Conservation (phyloP, 2,329 filamentous ascomycete genomes). For the Truncatella angustata region DNA sequence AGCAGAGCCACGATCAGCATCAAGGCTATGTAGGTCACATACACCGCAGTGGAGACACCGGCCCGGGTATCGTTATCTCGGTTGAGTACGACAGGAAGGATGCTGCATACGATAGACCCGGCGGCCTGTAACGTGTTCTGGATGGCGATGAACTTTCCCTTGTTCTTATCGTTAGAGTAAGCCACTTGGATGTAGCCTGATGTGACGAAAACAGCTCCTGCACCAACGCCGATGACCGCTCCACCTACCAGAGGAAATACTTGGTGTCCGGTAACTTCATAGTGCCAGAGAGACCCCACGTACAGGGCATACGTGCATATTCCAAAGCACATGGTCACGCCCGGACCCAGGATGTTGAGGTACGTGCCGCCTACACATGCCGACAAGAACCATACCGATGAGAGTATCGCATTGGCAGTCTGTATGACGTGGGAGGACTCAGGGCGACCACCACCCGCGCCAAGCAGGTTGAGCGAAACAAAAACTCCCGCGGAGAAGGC, state of each 20-base stretch:
- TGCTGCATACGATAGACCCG: slow-evolving; percentile 23
- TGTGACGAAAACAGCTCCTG: slow-evolving; percentile 28
- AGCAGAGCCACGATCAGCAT: slow-evolving; percentile 14
- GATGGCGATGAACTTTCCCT: slow-evolving; percentile 27
- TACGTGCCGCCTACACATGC: slow-evolving; percentile 25
- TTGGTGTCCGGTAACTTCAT: slow-evolving; percentile 20
- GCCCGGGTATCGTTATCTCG: slow-evolving; percentile 13
- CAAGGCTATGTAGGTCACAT: slow-evolving; percentile 24
- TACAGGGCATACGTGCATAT: slow-evolving; percentile 22
- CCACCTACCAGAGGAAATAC: slow-evolving; percentile 23
- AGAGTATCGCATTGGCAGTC: slow-evolving; percentile 24
- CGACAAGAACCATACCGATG: slow-evolving; percentile 26
- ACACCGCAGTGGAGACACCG: slow-evolving; percentile 20
- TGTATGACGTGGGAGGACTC: slow-evolving; percentile 23
- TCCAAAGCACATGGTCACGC: slow-evolving; percentile 18
- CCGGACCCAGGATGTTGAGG: slow-evolving; percentile 24
- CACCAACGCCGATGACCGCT: slow-evolving; percentile 24
- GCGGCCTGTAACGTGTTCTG: slow-evolving; percentile 27
- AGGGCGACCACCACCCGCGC: slow-evolving; percentile 25
- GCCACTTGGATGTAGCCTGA: slow-evolving; percentile 29
- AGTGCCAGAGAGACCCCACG: slow-evolving; percentile 27
- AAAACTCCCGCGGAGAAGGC: slow-evolving; percentile 6
- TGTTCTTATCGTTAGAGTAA: slow-evolving; percentile 30
- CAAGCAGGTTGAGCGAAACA: slow-evolving; percentile 15
- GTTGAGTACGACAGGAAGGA: slow-evolving; percentile 27